These are phyloP conservation scores for Epithele typhae DNA, from an alignment of 768 basidiomycete genomes.

Conservation along the genomic window DNA sequence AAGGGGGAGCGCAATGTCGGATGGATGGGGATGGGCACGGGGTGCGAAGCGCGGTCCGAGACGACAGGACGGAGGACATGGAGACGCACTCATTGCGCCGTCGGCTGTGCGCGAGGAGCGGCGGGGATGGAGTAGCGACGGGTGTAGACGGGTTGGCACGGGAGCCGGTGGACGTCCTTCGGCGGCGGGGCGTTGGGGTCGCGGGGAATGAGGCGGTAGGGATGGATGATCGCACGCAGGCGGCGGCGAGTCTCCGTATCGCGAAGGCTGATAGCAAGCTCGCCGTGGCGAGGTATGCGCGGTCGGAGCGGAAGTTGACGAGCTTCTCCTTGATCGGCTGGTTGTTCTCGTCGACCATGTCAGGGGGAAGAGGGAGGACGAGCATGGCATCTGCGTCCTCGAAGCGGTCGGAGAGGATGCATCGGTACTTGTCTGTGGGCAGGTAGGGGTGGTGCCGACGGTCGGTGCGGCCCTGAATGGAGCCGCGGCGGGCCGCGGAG, in stretches of 20 bases:
- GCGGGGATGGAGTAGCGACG: no score
- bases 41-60: no score
- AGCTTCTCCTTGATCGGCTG: constrained; percentile 12
- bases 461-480: constrained; percentile 4
- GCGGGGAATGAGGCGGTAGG: constrained; percentile 45
- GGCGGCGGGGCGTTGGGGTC: not conserved
- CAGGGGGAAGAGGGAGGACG: constrained; percentile 33
- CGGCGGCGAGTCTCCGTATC: constrained; percentile 36
- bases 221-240: constrained; percentile 48
- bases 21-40: no score
- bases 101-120: no score
- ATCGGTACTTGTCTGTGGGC: constrained; percentile 11
- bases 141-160: no score
- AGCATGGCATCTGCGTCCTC: constrained; percentile 53
- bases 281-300: constrained; percentile 44
- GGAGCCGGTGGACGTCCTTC: no score
- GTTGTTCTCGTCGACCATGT: constrained; percentile 15
- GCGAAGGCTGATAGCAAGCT: constrained; percentile 43
- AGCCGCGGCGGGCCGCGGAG: not conserved
- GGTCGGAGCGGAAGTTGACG: constrained; percentile 5
- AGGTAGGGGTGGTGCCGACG: constrained; percentile 1
- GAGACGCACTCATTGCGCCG: no score
- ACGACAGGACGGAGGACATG: no score
- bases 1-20: no score
- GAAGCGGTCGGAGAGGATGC: constrained; percentile 25